phyloP scores from a whole-genome alignment of 768 basidiomycete species.

The Russula foetens region DNA sequence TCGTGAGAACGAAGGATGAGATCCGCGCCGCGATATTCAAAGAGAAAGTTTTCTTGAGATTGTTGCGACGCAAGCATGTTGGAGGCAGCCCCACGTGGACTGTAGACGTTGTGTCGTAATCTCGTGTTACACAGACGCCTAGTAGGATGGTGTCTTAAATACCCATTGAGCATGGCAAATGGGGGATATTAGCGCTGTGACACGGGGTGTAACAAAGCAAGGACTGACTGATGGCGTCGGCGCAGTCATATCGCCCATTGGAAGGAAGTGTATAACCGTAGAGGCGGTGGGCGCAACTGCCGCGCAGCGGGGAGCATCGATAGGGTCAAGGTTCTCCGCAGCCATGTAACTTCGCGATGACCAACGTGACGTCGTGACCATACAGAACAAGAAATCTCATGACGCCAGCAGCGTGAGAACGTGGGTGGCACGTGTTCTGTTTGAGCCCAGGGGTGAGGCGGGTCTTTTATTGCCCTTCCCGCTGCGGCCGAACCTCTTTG shows the following conservation, averaged over 20 bases:
- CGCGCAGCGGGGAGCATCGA: background rate
- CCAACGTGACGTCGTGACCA: too few species aligned
- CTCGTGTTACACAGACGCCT: background rate
- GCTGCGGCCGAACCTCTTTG: too few species aligned
- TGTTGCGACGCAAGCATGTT: background rate
- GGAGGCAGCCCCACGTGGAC: background rate
- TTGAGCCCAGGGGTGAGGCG: background rate
- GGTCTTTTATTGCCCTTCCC: too few species aligned
- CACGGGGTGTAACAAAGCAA: background rate
- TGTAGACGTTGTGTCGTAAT: background rate
- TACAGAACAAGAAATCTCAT: too few species aligned
- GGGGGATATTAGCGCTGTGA: background rate
- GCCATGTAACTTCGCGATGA: too few species aligned
- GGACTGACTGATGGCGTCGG: background rate
- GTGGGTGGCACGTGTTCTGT: background rate
- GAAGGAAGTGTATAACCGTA: too few species aligned
- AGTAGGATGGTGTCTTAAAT: too few species aligned
- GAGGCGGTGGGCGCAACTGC: too few species aligned
- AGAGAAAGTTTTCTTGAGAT: background rate
- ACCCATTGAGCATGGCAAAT: background rate
- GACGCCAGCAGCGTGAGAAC: too few species aligned
- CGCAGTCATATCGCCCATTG: background rate
- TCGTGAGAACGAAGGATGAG: background rate
- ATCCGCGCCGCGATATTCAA: background rate
- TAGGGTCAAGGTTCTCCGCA: background rate